These are phyloP conservation scores for Trypanosoma rangeli DNA, from an alignment of 208 protist species.

Conservation along the genomic window DNA sequence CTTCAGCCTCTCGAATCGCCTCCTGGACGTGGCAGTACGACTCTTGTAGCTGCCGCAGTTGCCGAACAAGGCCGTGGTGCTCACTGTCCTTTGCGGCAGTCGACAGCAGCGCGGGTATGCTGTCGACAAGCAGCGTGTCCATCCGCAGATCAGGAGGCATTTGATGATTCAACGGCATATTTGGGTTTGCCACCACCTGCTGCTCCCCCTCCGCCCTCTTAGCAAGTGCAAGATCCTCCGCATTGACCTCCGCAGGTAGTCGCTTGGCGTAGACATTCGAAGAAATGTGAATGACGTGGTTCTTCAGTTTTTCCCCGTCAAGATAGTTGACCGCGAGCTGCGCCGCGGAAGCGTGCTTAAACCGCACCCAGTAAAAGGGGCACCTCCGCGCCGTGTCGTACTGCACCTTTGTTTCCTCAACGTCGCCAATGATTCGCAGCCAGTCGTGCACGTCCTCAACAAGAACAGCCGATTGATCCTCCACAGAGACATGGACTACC, in stretches of 20 bases:
- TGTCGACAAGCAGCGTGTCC: conserved; percentile 46
- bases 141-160: conserved; percentile 66
- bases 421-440: conserved; percentile 59
- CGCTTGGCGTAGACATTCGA: conserved; percentile 45
- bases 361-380: conserved; percentile 62
- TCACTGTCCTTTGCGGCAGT: background rate
- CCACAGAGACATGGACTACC: conserved; percentile 65
- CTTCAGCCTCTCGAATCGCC: conserved; percentile 1
- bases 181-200: conserved; percentile 12
- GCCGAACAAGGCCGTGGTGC: conserved; percentile 4
- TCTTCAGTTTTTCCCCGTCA: conserved; percentile 62
- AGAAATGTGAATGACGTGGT: conserved; percentile 51
- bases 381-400: conserved; percentile 50
- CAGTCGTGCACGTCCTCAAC: conserved; percentile 73
- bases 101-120: conserved; percentile 27
- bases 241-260: background rate
- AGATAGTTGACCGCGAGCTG: conserved; percentile 68
- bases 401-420: conserved; percentile 74
- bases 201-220: background rate
- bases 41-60: conserved; percentile 20
- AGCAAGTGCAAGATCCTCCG: background rate
- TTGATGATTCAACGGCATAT: conserved; percentile 62
- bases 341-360: conserved; percentile 40
- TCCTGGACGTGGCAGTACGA: conserved; percentile 19
- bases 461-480: conserved; percentile 33